Conservation (phyloP, 2,329 filamentous ascomycete genomes). For the Epichloe elymi region DNA sequence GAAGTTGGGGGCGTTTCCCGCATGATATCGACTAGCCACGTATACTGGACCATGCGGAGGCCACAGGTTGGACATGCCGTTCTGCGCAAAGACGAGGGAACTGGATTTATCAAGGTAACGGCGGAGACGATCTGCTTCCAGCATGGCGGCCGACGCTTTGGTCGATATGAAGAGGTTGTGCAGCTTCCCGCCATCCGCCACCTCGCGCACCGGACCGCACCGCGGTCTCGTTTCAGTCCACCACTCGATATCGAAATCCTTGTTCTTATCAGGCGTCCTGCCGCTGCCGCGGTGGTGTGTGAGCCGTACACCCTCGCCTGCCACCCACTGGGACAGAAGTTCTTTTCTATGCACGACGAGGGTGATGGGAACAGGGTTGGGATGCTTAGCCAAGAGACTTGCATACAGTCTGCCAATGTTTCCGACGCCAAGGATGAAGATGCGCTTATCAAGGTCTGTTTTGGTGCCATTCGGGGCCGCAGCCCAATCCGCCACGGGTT, state of each 20-base stretch:
- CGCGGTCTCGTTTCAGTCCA: slow-evolving; percentile 34
- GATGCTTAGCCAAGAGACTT: slow-evolving; percentile 49
- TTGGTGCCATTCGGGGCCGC: not conserved
- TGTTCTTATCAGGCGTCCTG: slow-evolving; percentile 13
- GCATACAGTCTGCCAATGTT: slow-evolving; percentile 74
- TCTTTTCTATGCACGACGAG: slow-evolving; percentile 58
- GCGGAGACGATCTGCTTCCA: slow-evolving; percentile 44
- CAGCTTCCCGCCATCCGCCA: slow-evolving; percentile 33
- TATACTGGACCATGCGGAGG: slow-evolving; percentile 36
- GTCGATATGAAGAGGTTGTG: slow-evolving; percentile 65
- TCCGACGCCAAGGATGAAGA: slow-evolving; percentile 69
- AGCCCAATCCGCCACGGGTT: not conserved
- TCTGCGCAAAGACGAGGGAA: slow-evolving; percentile 76
- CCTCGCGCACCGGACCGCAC: slow-evolving; percentile 24
- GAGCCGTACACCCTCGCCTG: slow-evolving; percentile 31
- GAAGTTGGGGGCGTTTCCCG: slow-evolving; percentile 46
- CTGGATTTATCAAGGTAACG: slow-evolving; percentile 48
- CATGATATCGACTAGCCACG: slow-evolving; percentile 25
- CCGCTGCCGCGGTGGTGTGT: slow-evolving; percentile 17
- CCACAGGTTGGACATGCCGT: slow-evolving; percentile 65
- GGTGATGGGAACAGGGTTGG: slow-evolving; percentile 57
- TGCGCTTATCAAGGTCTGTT: slow-evolving; percentile 27
- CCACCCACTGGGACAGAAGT: slow-evolving; percentile 34
- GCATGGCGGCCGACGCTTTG: slow-evolving; percentile 58
- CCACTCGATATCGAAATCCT: slow-evolving; percentile 38